Evolutionary conservation across 140 eudicot genomes (phyloP), one percentile per base, ranked within the genome.

Genomic region (Stevia rebaudiana): DNA sequence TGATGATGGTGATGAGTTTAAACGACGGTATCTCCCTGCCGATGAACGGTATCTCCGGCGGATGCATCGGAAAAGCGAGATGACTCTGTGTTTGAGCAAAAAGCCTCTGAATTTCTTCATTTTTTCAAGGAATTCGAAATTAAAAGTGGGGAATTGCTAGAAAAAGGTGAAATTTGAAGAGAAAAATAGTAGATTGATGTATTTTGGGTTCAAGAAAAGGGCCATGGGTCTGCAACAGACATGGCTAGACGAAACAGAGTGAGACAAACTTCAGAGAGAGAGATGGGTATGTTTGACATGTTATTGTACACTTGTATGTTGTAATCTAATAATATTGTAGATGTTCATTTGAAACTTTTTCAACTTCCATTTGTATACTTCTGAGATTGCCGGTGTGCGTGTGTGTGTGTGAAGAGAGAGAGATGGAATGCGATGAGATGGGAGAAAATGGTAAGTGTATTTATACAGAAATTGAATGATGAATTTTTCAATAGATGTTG

Each of bases 161-260:
- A 19, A 12, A 53, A 55, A 72, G 44, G 13, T 54, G 65, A 43
- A 15, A 18, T 3, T 47, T n/a, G 23, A 24, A 12, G 19, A 48
- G 3, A 15, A 30, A 51, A 60, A 23, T 22, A 52, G 59, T 7
- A 15, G 19, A 17, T 21, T 37, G 15, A 3, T 3, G 39, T 19
- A 13, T 16, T 19, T 66, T 37, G 28, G 24, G 30, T 63, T 81
- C 7, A 80, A 9, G 95, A 81, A 71, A 83, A 81, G 43, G 95
- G 95, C 94, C 94, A 84, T 9, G 85, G 85, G 53, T 84, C 83
- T 28, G 85, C 85, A 36, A 73, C 76, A 63, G 84, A 84, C 82
- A 84, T 84, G 63, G 82, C 63, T 37, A 76, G 65, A 12, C 83
- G 85, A 59, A 82, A 81, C 10, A 83, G 74, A 40, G 79, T 70